A percentile compares a stretch with the other conserved stretches of the same genome.
Evolutionary conservation across 495 filamentous ascomycete genomes (phyloP).

Genomic region (Usnea hakonensis): DNA sequence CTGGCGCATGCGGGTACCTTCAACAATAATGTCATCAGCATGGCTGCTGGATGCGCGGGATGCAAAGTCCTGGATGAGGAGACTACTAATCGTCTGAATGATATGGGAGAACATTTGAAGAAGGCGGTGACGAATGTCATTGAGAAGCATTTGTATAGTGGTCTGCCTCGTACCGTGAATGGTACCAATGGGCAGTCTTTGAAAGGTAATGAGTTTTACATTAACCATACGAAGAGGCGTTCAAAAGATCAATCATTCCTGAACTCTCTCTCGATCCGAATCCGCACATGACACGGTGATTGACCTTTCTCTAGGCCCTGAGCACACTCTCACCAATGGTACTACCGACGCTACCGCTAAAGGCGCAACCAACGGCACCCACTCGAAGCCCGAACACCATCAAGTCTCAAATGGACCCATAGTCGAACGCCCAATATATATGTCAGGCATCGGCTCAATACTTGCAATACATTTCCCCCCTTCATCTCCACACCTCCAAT

Average conservation of each 20-base stretch:
- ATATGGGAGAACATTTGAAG: conserved; percentile 27
- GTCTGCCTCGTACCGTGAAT: neutral
- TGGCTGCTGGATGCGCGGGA: conserved; percentile 46
- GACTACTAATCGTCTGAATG: conserved; percentile 22
- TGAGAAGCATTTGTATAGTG: neutral
- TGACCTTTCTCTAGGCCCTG: neutral
- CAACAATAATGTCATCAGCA: conserved; percentile 58
- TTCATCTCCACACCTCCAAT: conserved; percentile 18
- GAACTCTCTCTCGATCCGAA: neutral
- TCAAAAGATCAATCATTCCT: neutral
- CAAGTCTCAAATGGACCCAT: neutral
- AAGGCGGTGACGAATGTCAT: conserved; percentile 16
- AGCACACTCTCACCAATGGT: neutral
- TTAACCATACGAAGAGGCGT: neutral
- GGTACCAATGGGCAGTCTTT: neutral
- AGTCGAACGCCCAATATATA: conserved; percentile 10
- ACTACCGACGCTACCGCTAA: neutral
- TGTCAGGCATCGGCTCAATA: conserved; percentile 25
- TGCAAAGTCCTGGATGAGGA: conserved; percentile 27
- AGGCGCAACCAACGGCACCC: neutral
- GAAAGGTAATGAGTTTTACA: neutral
- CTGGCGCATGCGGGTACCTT: conserved; percentile 55
- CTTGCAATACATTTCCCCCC: conserved; percentile 13
- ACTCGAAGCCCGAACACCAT: neutral
- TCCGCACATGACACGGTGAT: neutral